A percentile compares a stretch with the other conserved stretches of the same genome.
Evolutionary conservation across 2,329 filamentous ascomycete species (phyloP).

Genomic region (Hyphodiscus sp.): DNA sequence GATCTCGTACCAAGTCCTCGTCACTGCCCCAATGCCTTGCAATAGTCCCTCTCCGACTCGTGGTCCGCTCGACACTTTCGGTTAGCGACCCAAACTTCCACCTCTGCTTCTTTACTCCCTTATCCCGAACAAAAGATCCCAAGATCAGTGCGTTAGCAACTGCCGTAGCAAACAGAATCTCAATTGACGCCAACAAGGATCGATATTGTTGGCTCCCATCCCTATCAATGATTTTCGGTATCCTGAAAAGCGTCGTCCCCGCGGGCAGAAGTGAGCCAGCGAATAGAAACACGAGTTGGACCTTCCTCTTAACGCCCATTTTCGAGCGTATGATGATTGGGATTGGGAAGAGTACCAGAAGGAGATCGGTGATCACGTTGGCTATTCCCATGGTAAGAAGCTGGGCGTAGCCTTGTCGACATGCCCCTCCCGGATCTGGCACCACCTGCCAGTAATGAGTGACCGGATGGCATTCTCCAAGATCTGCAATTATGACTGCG

Average conservation of each 20-base stretch:
- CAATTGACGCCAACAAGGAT: slow-evolving; percentile 81
- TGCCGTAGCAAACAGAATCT: slow-evolving; percentile 80
- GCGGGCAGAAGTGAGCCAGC: slow-evolving; percentile 77
- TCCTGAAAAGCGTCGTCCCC: slow-evolving; percentile 70
- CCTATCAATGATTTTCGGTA: slow-evolving; percentile 68
- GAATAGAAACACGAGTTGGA: slow-evolving; percentile 75
- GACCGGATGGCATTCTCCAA: slow-evolving; percentile 78
- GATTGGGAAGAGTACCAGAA: slow-evolving; percentile 83
- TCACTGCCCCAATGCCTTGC: slow-evolving; percentile 78
- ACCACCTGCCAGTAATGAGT: slow-evolving; percentile 70
- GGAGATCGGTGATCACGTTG: slow-evolving; percentile 81
- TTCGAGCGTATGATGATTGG: slow-evolving; percentile 76
- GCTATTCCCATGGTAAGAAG: slow-evolving; percentile 84
- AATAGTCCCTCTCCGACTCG: slow-evolving; percentile 39
- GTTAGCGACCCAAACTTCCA: slow-evolving; percentile 59
- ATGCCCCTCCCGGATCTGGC: slow-evolving; percentile 81
- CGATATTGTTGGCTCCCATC: slow-evolving; percentile 77
- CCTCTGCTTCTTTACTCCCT: slow-evolving; percentile 82
- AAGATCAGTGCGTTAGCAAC: slow-evolving; percentile 86
- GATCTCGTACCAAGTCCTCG: slow-evolving; percentile 75
- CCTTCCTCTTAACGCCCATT: slow-evolving; percentile 71
- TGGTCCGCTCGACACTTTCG: slow-evolving; percentile 53
- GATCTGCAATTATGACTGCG: slow-evolving; percentile 71
- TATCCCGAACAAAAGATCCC: slow-evolving; percentile 85
- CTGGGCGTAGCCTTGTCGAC: slow-evolving; percentile 80